Base-by-base conservation (phyloP, 2,329 filamentous ascomycete species). In the Aspergillus tamarii region DNA sequence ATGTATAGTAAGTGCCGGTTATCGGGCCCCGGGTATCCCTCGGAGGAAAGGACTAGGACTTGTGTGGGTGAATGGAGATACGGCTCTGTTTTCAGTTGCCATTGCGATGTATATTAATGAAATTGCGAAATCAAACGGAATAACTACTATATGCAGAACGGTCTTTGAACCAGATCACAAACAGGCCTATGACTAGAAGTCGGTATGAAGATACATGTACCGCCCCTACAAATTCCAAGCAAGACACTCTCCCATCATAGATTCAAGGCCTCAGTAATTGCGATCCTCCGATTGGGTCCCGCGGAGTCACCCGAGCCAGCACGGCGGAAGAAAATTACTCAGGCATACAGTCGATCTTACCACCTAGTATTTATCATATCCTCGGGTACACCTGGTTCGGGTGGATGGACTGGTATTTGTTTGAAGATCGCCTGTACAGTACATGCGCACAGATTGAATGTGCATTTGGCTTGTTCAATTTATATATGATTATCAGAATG, bases 11-110 rank as follows among this genome's bases (percentile, higher is more conserved):
- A 55, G 32, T 39, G 32, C 32, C 52, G 52, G 52, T 39, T 55
- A 55, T 39, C 52, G 52, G 52, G 50, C 8, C 30, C 30, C 50
- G 52, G 52, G 32, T 54, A 54, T 23, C 30, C 8, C 12, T 55
- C 52, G 52, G 52, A 39, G 32, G n/a, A 55, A 55, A n/a, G 50
- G 50, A 34, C 19, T 48, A 23, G 50, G 50, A 34, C 19, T 48
- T 23, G 7, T 34, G 50, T 53, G 50, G 50, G 30, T 28, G 32
- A 36, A 55, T 23, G 52, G 52, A 36, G 32, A 23, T 23, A 53
- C 4, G 30, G 50, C 14, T 54, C 23, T 54, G 30, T 5, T 21
- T 54, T 23, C 11, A 9, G 10, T 12, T 23, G 21, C 26, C 1
- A n/a, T 36, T 32, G 30, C 26, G 46, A 16, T 30, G 26, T 30